A percentile compares a stretch with the other conserved stretches of the same genome.
phyloP scores from a whole-genome alignment of 2,329 filamentous ascomycete genomes.

The Gaeumannomyces tritici region DNA sequence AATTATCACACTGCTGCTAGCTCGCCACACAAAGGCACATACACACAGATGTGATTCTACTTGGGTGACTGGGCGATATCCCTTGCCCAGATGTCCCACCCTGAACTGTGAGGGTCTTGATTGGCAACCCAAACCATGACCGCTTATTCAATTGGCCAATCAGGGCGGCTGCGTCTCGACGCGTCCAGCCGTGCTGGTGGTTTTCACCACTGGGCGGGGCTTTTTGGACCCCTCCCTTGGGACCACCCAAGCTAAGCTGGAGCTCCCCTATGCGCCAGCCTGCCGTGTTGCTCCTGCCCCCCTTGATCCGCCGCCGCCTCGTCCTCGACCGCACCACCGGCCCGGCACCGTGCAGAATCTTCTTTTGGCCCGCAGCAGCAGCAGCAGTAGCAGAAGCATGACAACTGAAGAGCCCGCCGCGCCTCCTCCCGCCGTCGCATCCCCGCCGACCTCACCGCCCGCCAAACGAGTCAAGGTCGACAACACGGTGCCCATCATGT shows the following conservation, averaged over 20 bases:
- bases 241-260: background rate
- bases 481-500: constrained; percentile 13
- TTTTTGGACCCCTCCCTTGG: background rate
- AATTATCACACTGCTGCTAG: too few relatives aligned
- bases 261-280: background rate
- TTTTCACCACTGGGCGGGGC: background rate
- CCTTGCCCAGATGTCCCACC: too few relatives aligned
- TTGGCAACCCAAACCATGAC: background rate
- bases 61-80: too few relatives aligned
- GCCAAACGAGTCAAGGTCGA: constrained; percentile 70
- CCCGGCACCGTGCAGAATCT: too few relatives aligned
- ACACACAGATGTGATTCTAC: too few relatives aligned
- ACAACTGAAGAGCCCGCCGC: constrained; percentile 16
- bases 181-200: background rate
- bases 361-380: constrained; percentile 4
- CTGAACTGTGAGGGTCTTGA: too few relatives aligned
- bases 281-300: background rate
- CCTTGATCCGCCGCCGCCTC: background rate
- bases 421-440: constrained; percentile 22
- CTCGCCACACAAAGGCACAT: too few relatives aligned
- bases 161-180: background rate
- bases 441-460: constrained; percentile 62
- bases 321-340: background rate
- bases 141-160: background rate
- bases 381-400: too few relatives aligned